These are phyloP conservation scores for Ustilago tritici DNA, from an alignment of 1,284 basidiomycete genomes.

Conservation along the genomic window DNA sequence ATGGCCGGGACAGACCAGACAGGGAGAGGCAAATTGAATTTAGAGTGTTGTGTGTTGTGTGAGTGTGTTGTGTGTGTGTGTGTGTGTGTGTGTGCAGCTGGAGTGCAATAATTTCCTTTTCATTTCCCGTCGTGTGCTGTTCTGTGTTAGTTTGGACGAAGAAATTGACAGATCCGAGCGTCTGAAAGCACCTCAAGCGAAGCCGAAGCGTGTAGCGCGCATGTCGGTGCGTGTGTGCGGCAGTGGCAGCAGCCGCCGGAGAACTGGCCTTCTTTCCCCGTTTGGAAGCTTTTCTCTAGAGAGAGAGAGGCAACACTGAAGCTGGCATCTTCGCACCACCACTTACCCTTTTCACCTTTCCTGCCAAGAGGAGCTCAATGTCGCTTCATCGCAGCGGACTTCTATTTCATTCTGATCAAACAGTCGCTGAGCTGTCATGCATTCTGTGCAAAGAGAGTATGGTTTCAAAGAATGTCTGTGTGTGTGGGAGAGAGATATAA, in stretches of 20 bases:
- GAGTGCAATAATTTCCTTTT: background rate
- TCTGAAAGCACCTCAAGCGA: slow-evolving; percentile 1
- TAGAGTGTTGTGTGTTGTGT: background rate
- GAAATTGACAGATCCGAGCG: background rate
- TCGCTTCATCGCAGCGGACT: too few relatives aligned
- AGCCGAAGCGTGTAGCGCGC: slow-evolving; percentile 8
- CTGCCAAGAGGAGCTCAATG: too few relatives aligned
- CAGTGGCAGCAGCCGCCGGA: background rate
- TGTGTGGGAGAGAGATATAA: background rate
- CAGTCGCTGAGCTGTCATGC: too few relatives aligned
- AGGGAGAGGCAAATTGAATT: background rate
- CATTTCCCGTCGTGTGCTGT: background rate
- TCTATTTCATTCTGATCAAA: too few relatives aligned
- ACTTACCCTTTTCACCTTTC: too few relatives aligned
- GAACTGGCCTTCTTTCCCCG: too few relatives aligned
- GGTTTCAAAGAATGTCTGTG: slow-evolving; percentile 4
- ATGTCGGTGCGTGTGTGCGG: background rate
- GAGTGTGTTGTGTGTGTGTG: background rate
- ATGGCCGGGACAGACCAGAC: slow-evolving; percentile 9
- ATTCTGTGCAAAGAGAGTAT: slow-evolving; percentile 14
- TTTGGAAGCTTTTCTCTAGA: too few relatives aligned
- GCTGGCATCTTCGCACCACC: too few relatives aligned
- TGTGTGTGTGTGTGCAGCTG: background rate
- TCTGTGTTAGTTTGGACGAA: background rate
- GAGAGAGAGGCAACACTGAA: too few relatives aligned